Base-by-base conservation (phyloP, 2,329 filamentous ascomycete species). In the Diplocarpon rosae region DNA sequence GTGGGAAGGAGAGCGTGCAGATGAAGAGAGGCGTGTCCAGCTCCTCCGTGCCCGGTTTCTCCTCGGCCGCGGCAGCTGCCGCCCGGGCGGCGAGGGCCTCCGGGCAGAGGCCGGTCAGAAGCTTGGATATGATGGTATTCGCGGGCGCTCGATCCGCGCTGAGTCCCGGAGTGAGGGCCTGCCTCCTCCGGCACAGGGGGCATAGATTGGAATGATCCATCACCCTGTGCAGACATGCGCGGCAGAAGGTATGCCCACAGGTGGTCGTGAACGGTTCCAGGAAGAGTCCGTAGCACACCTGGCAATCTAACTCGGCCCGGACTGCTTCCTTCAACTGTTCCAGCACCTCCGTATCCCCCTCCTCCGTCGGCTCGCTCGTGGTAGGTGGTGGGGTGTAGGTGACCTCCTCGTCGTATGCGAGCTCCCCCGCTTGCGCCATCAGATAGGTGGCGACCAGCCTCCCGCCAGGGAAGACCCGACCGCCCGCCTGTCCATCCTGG, bases 181-280 rank as follows among this genome's bases (percentile, higher is more conserved):
- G 63, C 8, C 66, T 66, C 35, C 82, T 74, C 39, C 89, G 80
- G 59, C 89, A 95, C 12, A 88, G 73, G 0, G 89, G 88, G 58
- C 89, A 95, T 43, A 83, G 71, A 45, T 76, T 73, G 1, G 83
- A 83, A 59, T 92, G 83, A 56, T 90, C 83, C 47, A 93, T 69
- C 6, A 85, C 78, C 37, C 83, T 77, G 45, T 80, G 76, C 16
- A 95, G 69, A 60, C 89, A 95, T 47, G 75, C 74, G 15, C 84
- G 79, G 62, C 89, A 95, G 57, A 92, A 90, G 0, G 87, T 95
- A 62, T 95, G 89, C 1, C 89, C 89, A 56, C 89, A 95, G 1
- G 76, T 72, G 0, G 86, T 93, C 0, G 88, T 95, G 41, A 89
- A 69, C 0, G 89, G 87, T 49, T 94, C 84, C 48, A 87, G 68